phyloP scores from a whole-genome alignment of 1,139 yeast genomes.

The Trichomonascaceae sp. region DNA sequence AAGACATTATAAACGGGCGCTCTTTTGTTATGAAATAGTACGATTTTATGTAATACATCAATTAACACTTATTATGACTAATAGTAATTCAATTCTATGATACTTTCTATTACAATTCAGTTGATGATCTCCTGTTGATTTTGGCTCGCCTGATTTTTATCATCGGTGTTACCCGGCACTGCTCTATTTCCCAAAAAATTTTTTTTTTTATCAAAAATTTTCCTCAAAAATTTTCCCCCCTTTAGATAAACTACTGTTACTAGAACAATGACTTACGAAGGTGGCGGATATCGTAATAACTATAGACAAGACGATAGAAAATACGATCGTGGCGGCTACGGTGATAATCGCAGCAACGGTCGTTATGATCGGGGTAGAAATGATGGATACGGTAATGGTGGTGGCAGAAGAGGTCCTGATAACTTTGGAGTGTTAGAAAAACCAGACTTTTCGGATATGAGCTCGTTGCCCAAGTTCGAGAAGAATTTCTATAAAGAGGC shows the following conservation, averaged over 20 bases:
- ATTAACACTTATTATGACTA: neutral
- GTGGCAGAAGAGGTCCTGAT: conserved; percentile 23
- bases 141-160: no score
- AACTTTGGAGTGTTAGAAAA: conserved; percentile 41
- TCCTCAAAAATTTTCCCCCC: conserved; percentile 1
- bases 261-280: conserved; percentile 8
- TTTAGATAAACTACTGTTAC: conserved; percentile 1
- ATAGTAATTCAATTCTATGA: neutral
- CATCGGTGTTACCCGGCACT: conserved; percentile 4
- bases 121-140: no score
- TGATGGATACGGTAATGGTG: conserved; percentile 16
- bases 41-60: neutral
- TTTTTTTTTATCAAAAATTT: conserved; percentile 1
- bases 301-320: conserved; percentile 8
- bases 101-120: no score
- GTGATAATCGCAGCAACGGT: conserved; percentile 6
- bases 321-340: conserved; percentile 7
- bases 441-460: conserved; percentile 71
- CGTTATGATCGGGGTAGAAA: conserved; percentile 7
- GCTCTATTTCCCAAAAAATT: neutral
- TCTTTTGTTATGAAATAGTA: neutral
- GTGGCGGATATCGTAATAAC: conserved; percentile 2
- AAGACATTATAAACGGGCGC: conserved; percentile 7
- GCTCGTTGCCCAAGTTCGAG: conserved; percentile 78
- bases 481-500: conserved; percentile 91